These are phyloP conservation scores for Apiotrichum domesticum DNA, from an alignment of 1,284 basidiomycete species.

Conservation along the genomic window DNA sequence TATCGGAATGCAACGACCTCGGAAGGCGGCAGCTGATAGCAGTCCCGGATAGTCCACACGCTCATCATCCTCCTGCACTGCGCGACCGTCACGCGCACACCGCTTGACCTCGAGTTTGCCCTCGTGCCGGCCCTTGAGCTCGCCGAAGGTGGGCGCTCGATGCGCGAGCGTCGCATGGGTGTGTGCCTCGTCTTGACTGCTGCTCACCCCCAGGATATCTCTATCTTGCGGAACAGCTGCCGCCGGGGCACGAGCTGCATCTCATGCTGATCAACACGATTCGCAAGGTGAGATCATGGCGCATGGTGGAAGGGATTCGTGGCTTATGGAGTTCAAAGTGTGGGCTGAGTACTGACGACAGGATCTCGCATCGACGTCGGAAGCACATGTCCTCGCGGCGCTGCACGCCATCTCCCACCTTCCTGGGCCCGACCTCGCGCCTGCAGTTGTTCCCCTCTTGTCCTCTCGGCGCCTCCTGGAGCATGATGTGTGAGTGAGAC, in stretches of 20 bases:
- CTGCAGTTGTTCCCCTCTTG: conserved; percentile 37
- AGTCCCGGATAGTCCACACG: conserved; percentile 31
- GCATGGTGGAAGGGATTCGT: too few species aligned
- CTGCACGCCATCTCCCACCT: conserved; percentile 32
- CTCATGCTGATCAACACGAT: conserved; percentile 45
- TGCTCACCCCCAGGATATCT: conserved; percentile 30
- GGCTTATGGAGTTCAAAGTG: too few species aligned
- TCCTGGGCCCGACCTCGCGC: conserved; percentile 34
- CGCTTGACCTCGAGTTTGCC: conserved; percentile 26
- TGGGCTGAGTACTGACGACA: conserved; percentile 5
- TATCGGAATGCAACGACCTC: background rate
- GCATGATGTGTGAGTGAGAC: conserved; percentile 26
- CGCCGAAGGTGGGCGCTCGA: conserved; percentile 31
- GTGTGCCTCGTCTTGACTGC: conserved; percentile 2
- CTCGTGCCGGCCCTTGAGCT: conserved; percentile 39
- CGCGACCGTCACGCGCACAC: conserved; percentile 11
- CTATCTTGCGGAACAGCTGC: conserved; percentile 34
- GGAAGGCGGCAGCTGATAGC: background rate
- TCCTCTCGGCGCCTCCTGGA: conserved; percentile 22
- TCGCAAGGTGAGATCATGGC: conserved; percentile 30
- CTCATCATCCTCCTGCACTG: conserved; percentile 38
- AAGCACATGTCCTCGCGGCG: conserved; percentile 31
- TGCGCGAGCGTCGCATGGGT: conserved; percentile 34
- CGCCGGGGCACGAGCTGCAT: conserved; percentile 32
- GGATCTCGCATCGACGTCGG: conserved; percentile 31